These are phyloP conservation scores for Bryum argenteum DNA, from an alignment of 225 moss, liverwort and hornwort genomes.

Conservation along the genomic window DNA sequence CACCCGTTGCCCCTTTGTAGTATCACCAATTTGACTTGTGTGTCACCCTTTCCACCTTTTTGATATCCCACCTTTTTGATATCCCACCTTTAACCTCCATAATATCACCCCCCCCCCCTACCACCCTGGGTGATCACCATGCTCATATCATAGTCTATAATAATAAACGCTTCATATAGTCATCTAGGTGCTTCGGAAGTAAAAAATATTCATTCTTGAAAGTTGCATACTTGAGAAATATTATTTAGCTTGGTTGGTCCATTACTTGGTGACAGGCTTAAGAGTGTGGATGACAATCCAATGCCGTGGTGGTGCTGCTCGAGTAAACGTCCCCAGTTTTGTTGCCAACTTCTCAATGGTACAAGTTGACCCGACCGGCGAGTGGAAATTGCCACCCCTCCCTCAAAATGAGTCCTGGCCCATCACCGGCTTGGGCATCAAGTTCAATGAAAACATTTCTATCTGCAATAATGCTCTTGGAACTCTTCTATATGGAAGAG, in stretches of 20 bases:
- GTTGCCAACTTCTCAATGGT: slow-evolving; percentile 50
- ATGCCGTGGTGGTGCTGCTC: slow-evolving; percentile 62
- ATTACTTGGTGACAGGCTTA: slow-evolving; percentile 32
- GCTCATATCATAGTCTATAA: no score
- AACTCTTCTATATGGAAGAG: slow-evolving; percentile 58
- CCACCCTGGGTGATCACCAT: no score
- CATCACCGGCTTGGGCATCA: slow-evolving; percentile 52
- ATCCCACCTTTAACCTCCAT: no score
- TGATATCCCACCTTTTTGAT: no score
- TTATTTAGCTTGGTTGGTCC: background rate
- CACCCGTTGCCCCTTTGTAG: no score
- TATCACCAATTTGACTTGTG: no score
- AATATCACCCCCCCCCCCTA: no score
- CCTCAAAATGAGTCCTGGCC: slow-evolving; percentile 32
- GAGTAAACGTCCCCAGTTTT: slow-evolving; percentile 38
- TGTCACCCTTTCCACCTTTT: no score
- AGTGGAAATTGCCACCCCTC: slow-evolving; percentile 45
- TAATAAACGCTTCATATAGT: no score
- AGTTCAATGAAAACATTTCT: slow-evolving; percentile 51
- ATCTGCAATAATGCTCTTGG: slow-evolving; percentile 48
- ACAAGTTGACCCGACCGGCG: slow-evolving; percentile 45
- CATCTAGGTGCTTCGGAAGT: no score
- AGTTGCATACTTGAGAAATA: no score
- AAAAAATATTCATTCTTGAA: no score
- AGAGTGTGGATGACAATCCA: slow-evolving; percentile 53